These are phyloP conservation scores for Thinopyrum elongatum DNA, from an alignment of 176 grass and related monocot species.

Conservation along the genomic window DNA sequence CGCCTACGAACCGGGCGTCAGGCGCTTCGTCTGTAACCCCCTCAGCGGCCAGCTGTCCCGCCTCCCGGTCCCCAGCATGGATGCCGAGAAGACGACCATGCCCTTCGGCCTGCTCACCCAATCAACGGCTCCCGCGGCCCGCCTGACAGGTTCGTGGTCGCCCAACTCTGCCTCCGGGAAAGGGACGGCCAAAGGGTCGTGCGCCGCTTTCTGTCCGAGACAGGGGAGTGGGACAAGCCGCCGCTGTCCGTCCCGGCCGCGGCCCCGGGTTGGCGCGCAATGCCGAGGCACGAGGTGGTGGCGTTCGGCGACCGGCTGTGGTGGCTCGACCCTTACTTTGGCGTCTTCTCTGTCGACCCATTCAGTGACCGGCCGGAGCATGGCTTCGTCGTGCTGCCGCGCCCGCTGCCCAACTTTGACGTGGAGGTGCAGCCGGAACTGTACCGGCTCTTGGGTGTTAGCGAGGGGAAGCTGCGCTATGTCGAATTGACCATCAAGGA, in stretches of 20 bases:
- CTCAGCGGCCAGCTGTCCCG: no score
- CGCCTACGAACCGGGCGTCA: background rate
- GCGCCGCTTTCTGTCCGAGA: background rate
- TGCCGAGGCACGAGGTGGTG: background rate
- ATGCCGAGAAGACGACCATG: no score
- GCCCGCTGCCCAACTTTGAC: background rate
- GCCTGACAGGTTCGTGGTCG: background rate
- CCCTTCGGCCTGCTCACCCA: no score
- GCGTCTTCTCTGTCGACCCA: background rate
- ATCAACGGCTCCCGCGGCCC: no score
- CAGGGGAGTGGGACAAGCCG: conserved; percentile 3
- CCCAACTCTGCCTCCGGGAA: background rate
- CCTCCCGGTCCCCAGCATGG: no score
- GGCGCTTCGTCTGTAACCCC: background rate
- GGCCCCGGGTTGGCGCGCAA: background rate
- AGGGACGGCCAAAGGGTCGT: background rate
- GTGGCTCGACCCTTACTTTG: background rate
- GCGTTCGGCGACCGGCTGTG: background rate
- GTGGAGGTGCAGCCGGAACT: background rate
- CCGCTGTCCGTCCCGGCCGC: background rate
- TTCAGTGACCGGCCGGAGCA: background rate
- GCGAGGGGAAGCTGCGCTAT: background rate
- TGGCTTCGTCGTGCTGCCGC: background rate
- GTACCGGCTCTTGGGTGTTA: background rate
- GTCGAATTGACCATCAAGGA: background rate